Percentiles rank a stretch among this genome's conserved stretches.
Evolutionary conservation across 1,284 basidiomycete species (phyloP).

Genomic region (Malassezia pachydermatis): DNA sequence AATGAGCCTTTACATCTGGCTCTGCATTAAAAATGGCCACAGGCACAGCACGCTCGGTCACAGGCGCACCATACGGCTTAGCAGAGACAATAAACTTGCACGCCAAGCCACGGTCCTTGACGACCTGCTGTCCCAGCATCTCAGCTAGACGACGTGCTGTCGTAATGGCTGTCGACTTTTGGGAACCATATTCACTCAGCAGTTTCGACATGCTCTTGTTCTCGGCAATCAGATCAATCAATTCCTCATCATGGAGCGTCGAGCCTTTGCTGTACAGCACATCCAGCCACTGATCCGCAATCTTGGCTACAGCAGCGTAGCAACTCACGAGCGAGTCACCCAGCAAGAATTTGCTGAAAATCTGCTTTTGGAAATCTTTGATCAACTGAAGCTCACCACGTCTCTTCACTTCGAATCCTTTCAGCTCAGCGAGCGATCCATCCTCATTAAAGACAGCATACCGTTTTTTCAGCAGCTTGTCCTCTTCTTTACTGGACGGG

Average conservation of each 20-base stretch:
- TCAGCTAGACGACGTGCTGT: slow-evolving; percentile 91
- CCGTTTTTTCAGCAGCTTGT: slow-evolving; percentile 95
- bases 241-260: slow-evolving; percentile 75
- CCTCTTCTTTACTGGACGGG: slow-evolving; percentile 97
- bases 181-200: slow-evolving; percentile 83
- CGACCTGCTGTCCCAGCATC: slow-evolving; percentile 96
- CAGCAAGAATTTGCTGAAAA: slow-evolving; percentile 93
- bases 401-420: slow-evolving; percentile 98
- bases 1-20: slow-evolving; percentile 74
- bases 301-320: slow-evolving; percentile 81
- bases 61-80: slow-evolving; percentile 82
- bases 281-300: slow-evolving; percentile 96
- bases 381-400: slow-evolving; percentile 95
- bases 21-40: slow-evolving; percentile 99
- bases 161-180: slow-evolving; percentile 96
- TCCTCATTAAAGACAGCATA: slow-evolving; percentile 99
- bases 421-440: slow-evolving; percentile 88
- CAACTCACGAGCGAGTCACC: slow-evolving; percentile 88
- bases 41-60: slow-evolving; percentile 92
- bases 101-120: slow-evolving; percentile 96
- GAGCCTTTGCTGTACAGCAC: slow-evolving; percentile 79
- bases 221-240: slow-evolving; percentile 95
- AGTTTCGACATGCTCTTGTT: slow-evolving; percentile 98
- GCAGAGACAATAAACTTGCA: slow-evolving; percentile 99
- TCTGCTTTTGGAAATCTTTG: slow-evolving; percentile 98